Conservation (phyloP, 768 basidiomycete genomes). For the Leccinellum albellum region DNA sequence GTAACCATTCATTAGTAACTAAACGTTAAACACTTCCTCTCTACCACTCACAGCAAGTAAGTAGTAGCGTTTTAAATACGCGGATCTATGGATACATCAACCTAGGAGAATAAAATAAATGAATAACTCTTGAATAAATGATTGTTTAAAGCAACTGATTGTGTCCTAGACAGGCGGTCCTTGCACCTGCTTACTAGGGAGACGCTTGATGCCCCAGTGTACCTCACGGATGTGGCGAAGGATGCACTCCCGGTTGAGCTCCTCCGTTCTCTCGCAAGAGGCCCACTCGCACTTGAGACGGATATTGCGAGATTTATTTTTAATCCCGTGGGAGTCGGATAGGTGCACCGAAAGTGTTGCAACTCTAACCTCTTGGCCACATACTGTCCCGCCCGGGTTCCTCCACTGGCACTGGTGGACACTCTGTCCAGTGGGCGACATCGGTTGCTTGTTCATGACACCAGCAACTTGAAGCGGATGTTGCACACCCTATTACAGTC, state of each 20-base stretch:
- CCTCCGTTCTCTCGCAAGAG: neutral
- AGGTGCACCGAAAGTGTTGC: conserved; percentile 10
- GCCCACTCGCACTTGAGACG: conserved; percentile 7
- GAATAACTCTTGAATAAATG: no score
- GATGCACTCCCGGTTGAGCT: conserved; percentile 21
- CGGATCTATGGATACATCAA: no score
- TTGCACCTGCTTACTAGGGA: neutral
- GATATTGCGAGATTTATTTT: neutral
- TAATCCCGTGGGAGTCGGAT: conserved; percentile 12
- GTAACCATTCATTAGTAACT: no score
- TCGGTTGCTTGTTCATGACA: neutral
- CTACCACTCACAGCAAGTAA: no score
- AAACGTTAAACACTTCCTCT: no score
- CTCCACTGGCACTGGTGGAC: conserved; percentile 1
- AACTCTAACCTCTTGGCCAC: neutral
- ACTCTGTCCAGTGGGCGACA: neutral
- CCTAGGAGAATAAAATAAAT: no score
- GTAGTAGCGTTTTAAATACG: no score
- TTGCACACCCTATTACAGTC: no score
- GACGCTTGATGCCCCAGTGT: conserved; percentile 10
- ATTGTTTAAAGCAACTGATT: no score
- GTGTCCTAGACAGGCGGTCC: neutral
- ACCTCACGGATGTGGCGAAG: conserved; percentile 16
- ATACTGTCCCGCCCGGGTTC: neutral
- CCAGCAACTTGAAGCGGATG: no score